A percentile compares a stretch with the other conserved stretches of the same genome.
Conservation (phyloP, 2,329 filamentous ascomycete genomes). For the Colletotrichum magnum region DNA sequence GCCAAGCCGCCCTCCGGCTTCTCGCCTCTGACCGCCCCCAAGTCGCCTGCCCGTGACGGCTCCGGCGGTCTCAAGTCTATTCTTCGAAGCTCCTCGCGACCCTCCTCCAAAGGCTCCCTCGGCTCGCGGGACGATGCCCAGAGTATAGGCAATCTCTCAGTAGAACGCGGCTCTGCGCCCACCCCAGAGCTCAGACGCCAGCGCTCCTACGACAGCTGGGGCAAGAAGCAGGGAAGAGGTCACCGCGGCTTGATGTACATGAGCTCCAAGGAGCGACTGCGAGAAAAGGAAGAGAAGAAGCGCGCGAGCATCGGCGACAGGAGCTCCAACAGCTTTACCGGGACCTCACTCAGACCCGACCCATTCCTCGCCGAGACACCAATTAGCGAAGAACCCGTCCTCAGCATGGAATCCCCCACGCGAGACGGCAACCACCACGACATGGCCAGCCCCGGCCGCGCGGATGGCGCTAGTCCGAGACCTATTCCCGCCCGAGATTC, state of each 20-base stretch:
- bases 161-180: slow-evolving; percentile 69
- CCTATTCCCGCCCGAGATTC: slow-evolving; percentile 78
- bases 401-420: slow-evolving; percentile 46
- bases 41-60: slow-evolving; percentile 65
- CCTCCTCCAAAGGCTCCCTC: slow-evolving; percentile 71
- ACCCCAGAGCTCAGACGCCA: slow-evolving; percentile 61
- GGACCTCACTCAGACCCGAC: slow-evolving; percentile 57
- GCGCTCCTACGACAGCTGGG: slow-evolving; percentile 74
- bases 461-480: slow-evolving; percentile 59
- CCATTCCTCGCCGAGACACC: slow-evolving; percentile 66
- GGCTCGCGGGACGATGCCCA: slow-evolving; percentile 70
- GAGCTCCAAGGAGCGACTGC: slow-evolving; percentile 78
- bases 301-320: slow-evolving; percentile 61
- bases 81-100: slow-evolving; percentile 69
- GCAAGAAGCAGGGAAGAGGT: slow-evolving; percentile 66
- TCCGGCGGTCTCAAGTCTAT: slow-evolving; percentile 70
- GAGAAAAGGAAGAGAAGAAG: slow-evolving; percentile 75
- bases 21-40: slow-evolving; percentile 78
- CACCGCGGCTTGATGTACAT: slow-evolving; percentile 78
- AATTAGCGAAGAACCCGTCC: slow-evolving; percentile 68
- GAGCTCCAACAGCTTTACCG: slow-evolving; percentile 57
- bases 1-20: slow-evolving; percentile 85
- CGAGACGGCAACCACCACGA: slow-evolving; percentile 42
- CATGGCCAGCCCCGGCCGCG: slow-evolving; percentile 47
- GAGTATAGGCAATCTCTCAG: slow-evolving; percentile 75